Conservation (phyloP, 805 yeast species). For the Teunomyces kruisii region DNA sequence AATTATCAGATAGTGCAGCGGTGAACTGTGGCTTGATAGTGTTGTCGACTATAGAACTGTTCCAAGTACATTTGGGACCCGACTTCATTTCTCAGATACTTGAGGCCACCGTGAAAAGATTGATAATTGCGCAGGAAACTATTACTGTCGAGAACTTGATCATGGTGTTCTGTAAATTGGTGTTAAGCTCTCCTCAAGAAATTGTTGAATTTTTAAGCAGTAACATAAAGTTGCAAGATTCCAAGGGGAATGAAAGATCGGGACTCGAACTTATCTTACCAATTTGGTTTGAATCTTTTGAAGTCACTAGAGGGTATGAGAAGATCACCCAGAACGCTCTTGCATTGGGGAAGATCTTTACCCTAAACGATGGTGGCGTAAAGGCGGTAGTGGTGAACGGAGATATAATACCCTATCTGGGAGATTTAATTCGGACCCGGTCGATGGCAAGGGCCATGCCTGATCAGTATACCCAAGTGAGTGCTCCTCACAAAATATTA, state of each 20-base stretch:
- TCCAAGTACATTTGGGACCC: constrained; percentile 34
- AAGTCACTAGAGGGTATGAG: constrained; percentile 74
- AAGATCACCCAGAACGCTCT: constrained; percentile 64
- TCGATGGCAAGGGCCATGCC: constrained; percentile 75
- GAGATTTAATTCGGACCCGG: constrained; percentile 75
- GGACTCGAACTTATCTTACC: constrained; percentile 62
- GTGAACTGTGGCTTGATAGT: constrained; percentile 72
- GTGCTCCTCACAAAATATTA: constrained; percentile 71
- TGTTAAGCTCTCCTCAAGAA: constrained; percentile 58
- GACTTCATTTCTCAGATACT: constrained; percentile 57
- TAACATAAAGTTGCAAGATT: constrained; percentile 30
- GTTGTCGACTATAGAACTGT: constrained; percentile 56
- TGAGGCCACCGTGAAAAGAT: constrained; percentile 67
- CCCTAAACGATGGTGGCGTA: constrained; percentile 55
- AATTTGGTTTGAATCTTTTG: constrained; percentile 83
- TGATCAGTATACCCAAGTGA: constrained; percentile 58
- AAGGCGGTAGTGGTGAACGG: constrained; percentile 65
- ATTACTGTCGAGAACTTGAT: constrained; percentile 76
- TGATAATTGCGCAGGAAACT: constrained; percentile 64
- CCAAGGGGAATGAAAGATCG: constrained; percentile 17
- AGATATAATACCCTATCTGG: constrained; percentile 62
- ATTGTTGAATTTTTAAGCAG: constrained; percentile 60
- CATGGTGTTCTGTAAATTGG: constrained; percentile 71
- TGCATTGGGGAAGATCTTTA: constrained; percentile 69
- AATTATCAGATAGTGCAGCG: constrained; percentile 77